Evolutionary conservation across 106 monocot species (phyloP), one percentile per base, ranked within the genome.

Genomic region (Iris macrosiphon): DNA sequence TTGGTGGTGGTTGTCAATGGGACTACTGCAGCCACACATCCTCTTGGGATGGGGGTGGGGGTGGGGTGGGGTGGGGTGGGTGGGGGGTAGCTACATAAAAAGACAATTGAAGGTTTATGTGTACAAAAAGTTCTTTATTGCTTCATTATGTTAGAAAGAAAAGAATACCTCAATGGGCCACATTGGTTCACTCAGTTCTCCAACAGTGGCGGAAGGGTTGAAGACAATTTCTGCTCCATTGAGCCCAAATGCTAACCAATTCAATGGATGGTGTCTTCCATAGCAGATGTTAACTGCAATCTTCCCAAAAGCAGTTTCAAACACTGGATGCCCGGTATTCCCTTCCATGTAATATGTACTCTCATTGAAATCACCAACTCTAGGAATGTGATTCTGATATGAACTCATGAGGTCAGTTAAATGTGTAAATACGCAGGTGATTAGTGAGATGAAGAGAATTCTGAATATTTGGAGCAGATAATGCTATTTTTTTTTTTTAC

Each of bases 271-370:
- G 52, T 98, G 96, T 49, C 96, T 79, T 61, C 90, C 96, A 68
- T 87, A 98, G 56, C 96, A 98, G 24, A 98, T 98, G 40, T 98
- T 90, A 37, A 98, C 72, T 27, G 61, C 96, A 55, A 98, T 83
- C 74, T 80, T 98, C 19, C 90, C 90, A 67, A 57, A 98, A 31
- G 65, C 78, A 60, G 96, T 98, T 72, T 98, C 80, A 70, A 98
- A 98, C 14, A 98, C 96, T 5, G 96, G 96, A 67, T 98, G 90
- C 11, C 90, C 83, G 0, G 83, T 91, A 73, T 98, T 76, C 38
- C 90, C 96, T 75, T 98, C 90, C 90, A 87, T 87, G 39, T 90
- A 90, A 56, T 91, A 90, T 49, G 90, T 90, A 72, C 90, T 98
- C 65, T 90, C 90, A 59, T 98, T 90, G 64, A 90, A 91, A 73